These are phyloP conservation scores for Liriodendron chinense DNA, from an alignment of 164 flowering plant genomes.

Conservation along the genomic window DNA sequence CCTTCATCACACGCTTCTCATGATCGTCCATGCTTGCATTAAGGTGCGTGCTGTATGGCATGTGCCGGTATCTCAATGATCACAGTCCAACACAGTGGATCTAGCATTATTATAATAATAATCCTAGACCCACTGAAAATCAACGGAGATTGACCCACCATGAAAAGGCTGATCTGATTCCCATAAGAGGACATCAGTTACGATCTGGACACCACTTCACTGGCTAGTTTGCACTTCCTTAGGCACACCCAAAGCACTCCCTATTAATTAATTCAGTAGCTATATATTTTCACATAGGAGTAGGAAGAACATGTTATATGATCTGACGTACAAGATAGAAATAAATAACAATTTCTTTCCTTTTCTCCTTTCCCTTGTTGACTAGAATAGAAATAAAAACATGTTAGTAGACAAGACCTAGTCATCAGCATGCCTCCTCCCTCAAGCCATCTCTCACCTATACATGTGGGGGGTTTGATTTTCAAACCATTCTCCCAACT, in stretches of 20 bases:
- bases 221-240: neutral
- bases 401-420: conserved; percentile 6
- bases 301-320: conserved; percentile 4
- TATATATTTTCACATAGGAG: neutral
- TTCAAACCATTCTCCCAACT: conserved; percentile 4
- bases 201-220: neutral
- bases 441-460: neutral
- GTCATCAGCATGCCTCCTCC: conserved; percentile 3
- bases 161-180: neutral
- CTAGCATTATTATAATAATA: neutral
- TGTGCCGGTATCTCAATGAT: neutral
- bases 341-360: too few relatives aligned
- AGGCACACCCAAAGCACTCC: neutral
- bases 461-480: conserved; percentile 11
- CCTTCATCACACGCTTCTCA: neutral
- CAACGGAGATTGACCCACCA: neutral
- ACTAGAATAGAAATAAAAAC: conserved; percentile 4
- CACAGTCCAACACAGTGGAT: neutral
- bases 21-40: too few relatives aligned
- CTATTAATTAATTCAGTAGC: neutral
- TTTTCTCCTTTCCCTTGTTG: neutral
- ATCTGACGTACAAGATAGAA: neutral
- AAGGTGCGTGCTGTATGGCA: neutral
- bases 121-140: neutral
- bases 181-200: neutral